Base-by-base conservation (phyloP, 805 yeast genomes). In the Yarrowia osloensis region DNA sequence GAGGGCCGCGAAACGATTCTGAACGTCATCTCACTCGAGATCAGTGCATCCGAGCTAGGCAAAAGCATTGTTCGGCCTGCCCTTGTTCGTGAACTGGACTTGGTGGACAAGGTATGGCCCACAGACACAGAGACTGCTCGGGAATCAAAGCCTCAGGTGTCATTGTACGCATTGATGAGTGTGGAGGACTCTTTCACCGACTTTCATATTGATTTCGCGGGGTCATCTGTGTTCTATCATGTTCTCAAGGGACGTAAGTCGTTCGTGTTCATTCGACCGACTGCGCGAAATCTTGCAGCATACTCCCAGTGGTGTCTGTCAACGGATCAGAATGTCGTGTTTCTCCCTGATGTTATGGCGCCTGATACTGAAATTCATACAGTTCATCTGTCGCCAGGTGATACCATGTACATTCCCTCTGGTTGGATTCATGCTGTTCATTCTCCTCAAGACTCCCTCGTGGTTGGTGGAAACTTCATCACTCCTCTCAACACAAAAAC, bases 341-440 rank as follows among this genome's bases (percentile, higher is more conserved):
- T 94, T 85, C 84, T 89, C 69, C 88, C 88, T 0, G 87, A 86
- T 61, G 67, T 70, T 67, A 24, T 49, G 46, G 39, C 67, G 9
- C 21, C 26, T 2, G 47, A 50, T 5, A 37, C 57, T 3, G 67
- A 70, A 29, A 28, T 40, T 3, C 44, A 61, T 40, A 50, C 54
- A 15, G 86, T 87, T 19, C 81, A 81, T 8, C 73, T 89, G 22
- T 65, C 70, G 0, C 77, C 84, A 1, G 96, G 96, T 0, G 97
- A 92, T 73, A 81, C 91, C 28, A 82, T 92, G 77, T 80, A 91
- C 15, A 87, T 92, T 21, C 97, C 98, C 3, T 86, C 95, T 47
- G 97, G 97, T 0, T 92, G 97, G 96, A 91, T 92, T 61, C 97
- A 92, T 76, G 87, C 95, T 0, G 98, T 92, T 0, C 86, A 86